Evolutionary conservation across 257 asterid genomes (phyloP).

Genomic region (Handroanthus guayacan): DNA sequence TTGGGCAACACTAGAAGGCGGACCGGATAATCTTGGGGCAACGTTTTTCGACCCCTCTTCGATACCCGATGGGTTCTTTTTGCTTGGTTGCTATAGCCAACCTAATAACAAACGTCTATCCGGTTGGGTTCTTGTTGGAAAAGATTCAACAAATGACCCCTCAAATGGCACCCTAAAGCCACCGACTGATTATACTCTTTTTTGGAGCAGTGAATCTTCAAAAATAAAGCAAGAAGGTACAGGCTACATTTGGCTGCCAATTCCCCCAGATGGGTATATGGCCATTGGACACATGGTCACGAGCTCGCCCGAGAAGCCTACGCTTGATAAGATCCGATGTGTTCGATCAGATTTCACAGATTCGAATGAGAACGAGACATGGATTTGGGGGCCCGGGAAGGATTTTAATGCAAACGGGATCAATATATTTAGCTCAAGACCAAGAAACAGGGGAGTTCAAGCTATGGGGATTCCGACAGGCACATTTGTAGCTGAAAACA

Average conservation of each 20-base stretch:
- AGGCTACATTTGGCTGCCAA: constrained; percentile 65
- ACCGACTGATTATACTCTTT: constrained; percentile 62
- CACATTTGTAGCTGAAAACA: constrained; percentile 51
- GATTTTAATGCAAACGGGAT: constrained; percentile 34
- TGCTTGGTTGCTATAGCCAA: constrained; percentile 78
- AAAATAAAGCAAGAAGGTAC: constrained; percentile 51
- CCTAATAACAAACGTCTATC: constrained; percentile 66
- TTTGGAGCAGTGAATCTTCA: constrained; percentile 59
- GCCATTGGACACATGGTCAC: constrained; percentile 63
- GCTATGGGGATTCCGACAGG: constrained; percentile 62
- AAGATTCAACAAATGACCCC: constrained; percentile 44
- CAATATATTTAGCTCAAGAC: constrained; percentile 51
- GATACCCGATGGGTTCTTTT: constrained; percentile 71
- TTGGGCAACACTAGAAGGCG: constrained; percentile 78
- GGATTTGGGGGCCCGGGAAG: constrained; percentile 64
- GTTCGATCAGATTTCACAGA: constrained; percentile 57
- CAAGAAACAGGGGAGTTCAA: constrained; percentile 55
- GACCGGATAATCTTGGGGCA: constrained; percentile 74
- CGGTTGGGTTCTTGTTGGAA: constrained; percentile 75
- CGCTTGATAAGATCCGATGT: constrained; percentile 48
- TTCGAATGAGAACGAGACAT: constrained; percentile 37
- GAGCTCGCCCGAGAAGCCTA: constrained; percentile 55
- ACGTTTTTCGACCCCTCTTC: constrained; percentile 71
- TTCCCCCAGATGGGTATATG: constrained; percentile 57
- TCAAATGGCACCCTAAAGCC: constrained; percentile 43